Evolutionary conservation across 2,329 filamentous ascomycete species (phyloP).

Genomic region (Botrytis porri): DNA sequence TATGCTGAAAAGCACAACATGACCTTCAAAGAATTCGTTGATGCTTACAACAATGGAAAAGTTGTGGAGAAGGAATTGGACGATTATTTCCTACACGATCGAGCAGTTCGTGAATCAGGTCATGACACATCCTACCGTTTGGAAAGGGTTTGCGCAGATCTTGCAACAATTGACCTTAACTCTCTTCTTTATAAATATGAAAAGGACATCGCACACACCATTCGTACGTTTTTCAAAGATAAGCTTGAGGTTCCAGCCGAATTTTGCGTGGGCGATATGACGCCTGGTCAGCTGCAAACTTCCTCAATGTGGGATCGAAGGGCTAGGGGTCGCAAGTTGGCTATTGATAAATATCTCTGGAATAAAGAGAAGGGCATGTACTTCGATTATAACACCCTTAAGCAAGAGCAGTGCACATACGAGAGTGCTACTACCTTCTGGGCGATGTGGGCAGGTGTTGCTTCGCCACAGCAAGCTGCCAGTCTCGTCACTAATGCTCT

Average conservation of each 20-base stretch:
- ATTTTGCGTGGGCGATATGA: constrained; percentile 68
- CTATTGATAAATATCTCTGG: constrained; percentile 93
- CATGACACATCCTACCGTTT: constrained; percentile 96
- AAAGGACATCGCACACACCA: constrained; percentile 82
- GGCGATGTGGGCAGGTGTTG: constrained; percentile 93
- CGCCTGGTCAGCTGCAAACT: constrained; percentile 69
- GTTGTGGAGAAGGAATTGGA: constrained; percentile 86
- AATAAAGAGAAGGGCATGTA: constrained; percentile 90
- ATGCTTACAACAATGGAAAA: constrained; percentile 76
- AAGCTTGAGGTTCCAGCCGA: constrained; percentile 77
- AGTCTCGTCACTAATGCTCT: constrained; percentile 76
- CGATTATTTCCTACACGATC: constrained; percentile 93
- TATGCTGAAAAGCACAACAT: constrained; percentile 62
- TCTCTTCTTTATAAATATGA: constrained; percentile 97
- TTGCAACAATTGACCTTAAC: constrained; percentile 93
- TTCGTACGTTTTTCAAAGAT: constrained; percentile 81
- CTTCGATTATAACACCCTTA: constrained; percentile 92
- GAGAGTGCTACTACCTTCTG: constrained; percentile 94
- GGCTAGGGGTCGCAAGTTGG: constrained; percentile 76
- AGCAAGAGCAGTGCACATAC: constrained; percentile 76
- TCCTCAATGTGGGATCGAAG: constrained; percentile 90
- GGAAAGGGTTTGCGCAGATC: constrained; percentile 79
- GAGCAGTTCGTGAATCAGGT: constrained; percentile 91
- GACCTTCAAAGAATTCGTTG: constrained; percentile 78
- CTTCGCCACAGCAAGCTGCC: constrained; percentile 81